phyloP scores from a whole-genome alignment of 1,139 yeast genomes.

The Debaryomyces psychrophilus region DNA sequence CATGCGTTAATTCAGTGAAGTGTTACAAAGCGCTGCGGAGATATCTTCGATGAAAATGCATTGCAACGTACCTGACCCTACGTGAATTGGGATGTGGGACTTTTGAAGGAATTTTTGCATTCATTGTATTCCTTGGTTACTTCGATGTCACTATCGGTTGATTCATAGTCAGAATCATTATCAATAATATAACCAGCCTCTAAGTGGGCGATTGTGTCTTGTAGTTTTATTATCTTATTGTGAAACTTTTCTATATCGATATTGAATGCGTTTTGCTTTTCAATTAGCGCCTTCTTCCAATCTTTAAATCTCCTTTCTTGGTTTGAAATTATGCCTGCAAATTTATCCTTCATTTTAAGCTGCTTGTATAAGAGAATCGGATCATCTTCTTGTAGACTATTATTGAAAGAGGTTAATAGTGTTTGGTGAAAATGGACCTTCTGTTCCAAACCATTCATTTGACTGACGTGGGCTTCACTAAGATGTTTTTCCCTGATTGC shows the following conservation, averaged over 20 bases:
- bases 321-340: constrained; percentile 48
- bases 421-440: constrained; percentile 37
- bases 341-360: constrained; percentile 46
- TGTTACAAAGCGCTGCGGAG: not conserved
- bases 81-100: not conserved
- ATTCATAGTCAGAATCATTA: constrained; percentile 1
- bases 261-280: constrained; percentile 59
- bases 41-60: not conserved
- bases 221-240: constrained; percentile 35
- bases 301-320: constrained; percentile 67
- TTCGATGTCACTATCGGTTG: constrained; percentile 14
- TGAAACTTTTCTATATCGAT: constrained; percentile 54
- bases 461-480: constrained; percentile 9
- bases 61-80: not conserved
- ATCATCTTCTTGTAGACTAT: constrained; percentile 44
- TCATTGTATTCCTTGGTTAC: not conserved
- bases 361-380: constrained; percentile 53
- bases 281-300: constrained; percentile 63
- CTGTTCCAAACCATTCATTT: constrained; percentile 21
- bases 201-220: constrained; percentile 34
- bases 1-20: no score
- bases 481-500: constrained; percentile 4
- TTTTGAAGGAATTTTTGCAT: not conserved
- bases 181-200: constrained; percentile 13
- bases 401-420: constrained; percentile 40